phyloP scores from a whole-genome alignment of 495 filamentous ascomycete genomes.

The Penicillium daleae region DNA sequence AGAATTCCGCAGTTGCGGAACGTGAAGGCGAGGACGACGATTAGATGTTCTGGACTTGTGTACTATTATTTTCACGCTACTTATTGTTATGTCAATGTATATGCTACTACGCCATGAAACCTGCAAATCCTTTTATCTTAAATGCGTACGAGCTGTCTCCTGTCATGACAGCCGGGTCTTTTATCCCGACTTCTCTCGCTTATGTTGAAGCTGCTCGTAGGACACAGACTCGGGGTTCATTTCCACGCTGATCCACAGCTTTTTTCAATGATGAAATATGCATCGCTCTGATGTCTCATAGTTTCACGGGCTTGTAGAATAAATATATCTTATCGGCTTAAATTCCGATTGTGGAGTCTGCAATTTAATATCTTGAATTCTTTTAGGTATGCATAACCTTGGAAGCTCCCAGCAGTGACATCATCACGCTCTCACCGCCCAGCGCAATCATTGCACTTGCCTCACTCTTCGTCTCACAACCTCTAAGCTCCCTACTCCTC shows the following conservation, averaged over 20 bases:
- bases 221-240: not conserved
- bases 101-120: not conserved
- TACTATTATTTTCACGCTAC: constrained; percentile 3
- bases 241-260: not conserved
- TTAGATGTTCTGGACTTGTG: constrained; percentile 15
- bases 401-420: constrained; percentile 34
- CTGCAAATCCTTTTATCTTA: not conserved
- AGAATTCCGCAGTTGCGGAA: constrained; percentile 50
- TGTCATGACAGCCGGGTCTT: not conserved
- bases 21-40: constrained; percentile 35
- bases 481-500: constrained; percentile 8
- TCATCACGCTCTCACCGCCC: constrained; percentile 43
- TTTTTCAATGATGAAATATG: not conserved
- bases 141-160: not conserved
- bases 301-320: not conserved
- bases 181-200: not conserved
- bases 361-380: not conserved
- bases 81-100: constrained; percentile 1
- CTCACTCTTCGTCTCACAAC: constrained; percentile 10
- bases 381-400: constrained; percentile 4
- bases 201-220: not conserved
- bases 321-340: not conserved
- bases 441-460: constrained; percentile 22
- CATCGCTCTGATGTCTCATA: not conserved
- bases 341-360: not conserved